These are phyloP conservation scores for Amanita exitialis DNA, from an alignment of 768 basidiomycete species.

Conservation along the genomic window DNA sequence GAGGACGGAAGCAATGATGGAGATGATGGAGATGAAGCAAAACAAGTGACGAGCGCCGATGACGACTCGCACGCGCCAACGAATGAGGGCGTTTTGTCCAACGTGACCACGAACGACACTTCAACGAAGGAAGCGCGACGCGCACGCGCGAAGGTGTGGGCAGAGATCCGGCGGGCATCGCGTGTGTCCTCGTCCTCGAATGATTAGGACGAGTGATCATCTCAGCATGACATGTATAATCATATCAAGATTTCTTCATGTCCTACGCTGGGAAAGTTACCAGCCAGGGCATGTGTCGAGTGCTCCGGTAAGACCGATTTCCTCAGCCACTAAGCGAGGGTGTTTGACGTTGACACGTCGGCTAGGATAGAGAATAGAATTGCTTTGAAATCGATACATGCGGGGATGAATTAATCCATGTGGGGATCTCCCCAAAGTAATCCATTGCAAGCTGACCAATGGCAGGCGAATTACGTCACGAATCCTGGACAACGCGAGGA, in stretches of 20 bases:
- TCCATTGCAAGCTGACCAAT: too few species aligned
- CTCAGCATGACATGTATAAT: background rate
- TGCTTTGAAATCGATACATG: too few species aligned
- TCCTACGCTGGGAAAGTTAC: too few species aligned
- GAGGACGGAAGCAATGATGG: conserved; percentile 21
- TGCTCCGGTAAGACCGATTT: too few species aligned
- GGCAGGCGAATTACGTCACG: too few species aligned
- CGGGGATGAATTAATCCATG: too few species aligned
- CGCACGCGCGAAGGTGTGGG: conserved; percentile 49
- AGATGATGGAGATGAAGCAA: conserved; percentile 11
- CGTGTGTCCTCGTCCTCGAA: background rate
- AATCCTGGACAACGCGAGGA: background rate
- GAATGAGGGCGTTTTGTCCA: background rate
- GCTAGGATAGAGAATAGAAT: too few species aligned
- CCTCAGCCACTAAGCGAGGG: too few species aligned
- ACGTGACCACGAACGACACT: conserved; percentile 9
- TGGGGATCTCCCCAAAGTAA: too few species aligned
- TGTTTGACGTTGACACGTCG: too few species aligned
- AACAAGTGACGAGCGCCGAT: background rate
- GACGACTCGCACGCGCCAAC: background rate
- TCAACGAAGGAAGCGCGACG: conserved; percentile 39
- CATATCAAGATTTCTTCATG: background rate
- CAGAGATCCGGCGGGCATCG: conserved; percentile 30
- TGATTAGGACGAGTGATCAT: background rate
- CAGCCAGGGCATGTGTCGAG: too few species aligned